Percentiles rank a stretch among this genome's conserved stretches.
Conservation (phyloP, 1,139 yeast species). For the Arxiozyma slooffiae region DNA sequence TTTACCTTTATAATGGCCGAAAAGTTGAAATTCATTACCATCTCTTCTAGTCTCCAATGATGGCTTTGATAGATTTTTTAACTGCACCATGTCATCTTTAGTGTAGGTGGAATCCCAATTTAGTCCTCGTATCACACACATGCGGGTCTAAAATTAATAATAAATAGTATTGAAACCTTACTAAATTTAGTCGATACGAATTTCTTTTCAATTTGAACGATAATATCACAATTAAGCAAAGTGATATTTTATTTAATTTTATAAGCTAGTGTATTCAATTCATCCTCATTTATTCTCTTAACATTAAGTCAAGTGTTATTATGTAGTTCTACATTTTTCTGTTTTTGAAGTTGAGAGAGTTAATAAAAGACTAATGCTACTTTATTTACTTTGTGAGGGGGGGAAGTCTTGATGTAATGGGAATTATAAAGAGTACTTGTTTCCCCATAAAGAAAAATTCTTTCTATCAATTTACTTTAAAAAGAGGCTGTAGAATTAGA, state of each 20-base stretch:
- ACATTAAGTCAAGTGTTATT: conserved; percentile 8
- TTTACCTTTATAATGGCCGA: conserved; percentile 29
- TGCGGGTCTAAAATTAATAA: conserved; percentile 59
- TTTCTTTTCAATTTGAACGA: conserved; percentile 49
- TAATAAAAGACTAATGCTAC: neutral
- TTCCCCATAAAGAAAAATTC: too few species aligned
- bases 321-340: neutral
- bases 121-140: conserved; percentile 65
- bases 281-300: conserved; percentile 1
- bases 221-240: conserved; percentile 23
- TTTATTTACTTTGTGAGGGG: neutral
- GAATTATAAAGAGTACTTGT: too few species aligned
- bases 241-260: conserved; percentile 14
- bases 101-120: conserved; percentile 40
- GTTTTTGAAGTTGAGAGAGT: neutral
- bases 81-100: conserved; percentile 5
- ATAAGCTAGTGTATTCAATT: conserved; percentile 5
- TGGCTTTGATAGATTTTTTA: conserved; percentile 6
- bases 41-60: conserved; percentile 21
- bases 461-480: too few species aligned
- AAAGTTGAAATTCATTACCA: conserved; percentile 29
- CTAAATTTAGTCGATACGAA: conserved; percentile 40
- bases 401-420: neutral
- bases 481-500: too few species aligned
- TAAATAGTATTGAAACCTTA: neutral